A percentile compares a stretch with the other conserved stretches of the same genome.
Evolutionary conservation across 352 stramenopile species (phyloP).

Genomic region (Phytopythium ostracodes): DNA sequence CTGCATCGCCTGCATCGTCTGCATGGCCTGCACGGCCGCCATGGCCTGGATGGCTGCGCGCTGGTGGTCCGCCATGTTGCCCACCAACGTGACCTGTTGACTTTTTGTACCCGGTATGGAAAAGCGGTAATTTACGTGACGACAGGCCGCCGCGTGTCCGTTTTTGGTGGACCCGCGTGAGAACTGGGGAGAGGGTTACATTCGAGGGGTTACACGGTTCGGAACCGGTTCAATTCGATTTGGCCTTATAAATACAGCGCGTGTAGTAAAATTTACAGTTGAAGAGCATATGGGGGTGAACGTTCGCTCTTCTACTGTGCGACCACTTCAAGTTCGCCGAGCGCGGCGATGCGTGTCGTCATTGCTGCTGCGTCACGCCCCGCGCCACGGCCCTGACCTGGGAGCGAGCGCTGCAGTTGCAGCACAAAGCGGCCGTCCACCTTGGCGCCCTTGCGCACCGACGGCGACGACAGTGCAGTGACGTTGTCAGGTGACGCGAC

Average conservation of each 20-base stretch:
- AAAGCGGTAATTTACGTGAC: slow-evolving; percentile 3
- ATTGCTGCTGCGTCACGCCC: background rate
- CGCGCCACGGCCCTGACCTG: background rate
- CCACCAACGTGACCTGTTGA: no score
- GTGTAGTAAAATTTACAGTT: background rate
- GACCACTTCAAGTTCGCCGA: background rate
- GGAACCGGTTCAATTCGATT: no score
- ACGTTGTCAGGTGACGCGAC: background rate
- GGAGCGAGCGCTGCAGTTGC: background rate
- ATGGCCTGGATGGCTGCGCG: background rate
- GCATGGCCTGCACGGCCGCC: background rate
- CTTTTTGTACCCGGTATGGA: background rate
- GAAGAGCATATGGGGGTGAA: background rate
- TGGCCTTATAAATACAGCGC: background rate
- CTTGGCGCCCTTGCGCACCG: background rate
- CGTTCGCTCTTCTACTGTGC: background rate
- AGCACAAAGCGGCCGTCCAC: background rate
- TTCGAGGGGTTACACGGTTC: no score
- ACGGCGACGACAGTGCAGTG: background rate
- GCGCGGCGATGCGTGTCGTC: background rate
- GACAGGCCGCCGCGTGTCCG: background rate
- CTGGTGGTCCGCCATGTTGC: background rate
- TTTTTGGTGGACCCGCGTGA: background rate
- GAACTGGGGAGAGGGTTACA: no score
- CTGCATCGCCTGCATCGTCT: background rate